Evolutionary conservation across 495 filamentous ascomycete genomes (phyloP).

Genomic region (Opeltia flavorubescens): DNA sequence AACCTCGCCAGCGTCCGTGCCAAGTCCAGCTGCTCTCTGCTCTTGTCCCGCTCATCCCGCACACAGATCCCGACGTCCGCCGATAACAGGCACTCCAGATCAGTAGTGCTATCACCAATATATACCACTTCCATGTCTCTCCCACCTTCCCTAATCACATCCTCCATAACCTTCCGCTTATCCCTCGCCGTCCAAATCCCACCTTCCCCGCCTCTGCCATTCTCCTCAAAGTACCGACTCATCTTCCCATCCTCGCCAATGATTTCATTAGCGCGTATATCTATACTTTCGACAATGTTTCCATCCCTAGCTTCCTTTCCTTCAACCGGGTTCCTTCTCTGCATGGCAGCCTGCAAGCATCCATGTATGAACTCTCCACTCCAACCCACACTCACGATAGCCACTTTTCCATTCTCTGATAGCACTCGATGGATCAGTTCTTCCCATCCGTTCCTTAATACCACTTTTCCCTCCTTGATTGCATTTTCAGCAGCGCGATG

Average conservation of each 20-base stretch:
- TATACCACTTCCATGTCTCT: conserved; percentile 12
- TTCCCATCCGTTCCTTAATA: conserved; percentile 10
- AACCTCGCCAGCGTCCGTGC: conserved; percentile 1
- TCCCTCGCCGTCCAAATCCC: conserved; percentile 6
- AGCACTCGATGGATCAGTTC: conserved; percentile 1
- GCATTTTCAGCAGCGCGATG: not conserved
- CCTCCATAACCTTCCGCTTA: conserved; percentile 10
- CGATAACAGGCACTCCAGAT: conserved; percentile 16
- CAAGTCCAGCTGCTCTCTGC: conserved; percentile 1
- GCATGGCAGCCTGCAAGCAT: conserved; percentile 1
- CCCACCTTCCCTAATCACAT: conserved; percentile 1
- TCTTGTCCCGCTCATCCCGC: not conserved
- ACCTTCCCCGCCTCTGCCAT: not conserved
- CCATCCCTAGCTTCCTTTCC: not conserved
- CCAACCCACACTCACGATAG: conserved; percentile 17
- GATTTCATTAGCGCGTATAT: conserved; percentile 1
- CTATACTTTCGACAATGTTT: not conserved
- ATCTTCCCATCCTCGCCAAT: not conserved
- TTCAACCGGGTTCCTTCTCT: not conserved
- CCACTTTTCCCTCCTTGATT: not conserved
- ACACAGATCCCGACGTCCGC: conserved; percentile 20
- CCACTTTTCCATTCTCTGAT: conserved; percentile 5
- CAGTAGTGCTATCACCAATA: conserved; percentile 19
- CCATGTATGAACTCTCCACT: conserved; percentile 14
- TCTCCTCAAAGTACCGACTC: not conserved